A percentile compares a stretch with the other conserved stretches of the same genome.
phyloP scores from a whole-genome alignment of 108 stramenopile genomes.

The Stephanodiscus triporus region DNA sequence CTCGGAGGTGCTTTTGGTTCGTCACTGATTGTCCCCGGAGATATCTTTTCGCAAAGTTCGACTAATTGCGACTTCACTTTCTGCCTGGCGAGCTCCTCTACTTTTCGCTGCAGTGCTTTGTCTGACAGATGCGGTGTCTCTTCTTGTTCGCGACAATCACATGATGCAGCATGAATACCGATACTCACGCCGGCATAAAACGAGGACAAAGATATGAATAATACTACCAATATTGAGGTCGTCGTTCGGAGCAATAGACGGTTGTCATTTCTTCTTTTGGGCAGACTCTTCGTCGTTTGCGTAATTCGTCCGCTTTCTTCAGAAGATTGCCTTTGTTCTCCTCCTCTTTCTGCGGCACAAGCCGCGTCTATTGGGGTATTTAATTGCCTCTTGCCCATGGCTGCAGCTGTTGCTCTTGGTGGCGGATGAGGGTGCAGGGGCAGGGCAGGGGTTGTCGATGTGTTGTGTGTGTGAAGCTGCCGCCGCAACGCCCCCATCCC shows the following conservation, averaged over 20 bases:
- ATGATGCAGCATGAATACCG: slow-evolving; percentile 12
- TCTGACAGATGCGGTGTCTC: slow-evolving; percentile 1
- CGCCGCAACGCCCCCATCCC: too few species aligned
- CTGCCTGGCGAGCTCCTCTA: slow-evolving; percentile 18
- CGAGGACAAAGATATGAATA: slow-evolving; percentile 1
- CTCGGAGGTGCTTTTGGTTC: neutral
- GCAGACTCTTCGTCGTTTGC: too few species aligned
- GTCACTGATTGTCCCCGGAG: neutral
- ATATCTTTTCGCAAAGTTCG: slow-evolving; percentile 21
- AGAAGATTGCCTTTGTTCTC: too few species aligned
- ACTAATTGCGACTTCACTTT: slow-evolving; percentile 8
- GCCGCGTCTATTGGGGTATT: too few species aligned
- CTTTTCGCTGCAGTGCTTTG: slow-evolving; percentile 17
- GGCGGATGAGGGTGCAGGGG: too few species aligned
- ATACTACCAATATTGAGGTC: slow-evolving; percentile 8
- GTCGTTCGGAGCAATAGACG: neutral
- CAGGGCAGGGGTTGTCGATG: too few species aligned
- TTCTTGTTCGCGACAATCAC: neutral
- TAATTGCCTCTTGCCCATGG: too few species aligned
- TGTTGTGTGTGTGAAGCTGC: too few species aligned
- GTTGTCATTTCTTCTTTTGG: too few species aligned
- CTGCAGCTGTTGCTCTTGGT: too few species aligned
- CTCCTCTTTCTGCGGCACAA: too few species aligned
- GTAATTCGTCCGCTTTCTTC: too few species aligned
- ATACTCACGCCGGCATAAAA: slow-evolving; percentile 15